phyloP scores from a whole-genome alignment of 441 rosid species.

The Erodium moschatum region DNA sequence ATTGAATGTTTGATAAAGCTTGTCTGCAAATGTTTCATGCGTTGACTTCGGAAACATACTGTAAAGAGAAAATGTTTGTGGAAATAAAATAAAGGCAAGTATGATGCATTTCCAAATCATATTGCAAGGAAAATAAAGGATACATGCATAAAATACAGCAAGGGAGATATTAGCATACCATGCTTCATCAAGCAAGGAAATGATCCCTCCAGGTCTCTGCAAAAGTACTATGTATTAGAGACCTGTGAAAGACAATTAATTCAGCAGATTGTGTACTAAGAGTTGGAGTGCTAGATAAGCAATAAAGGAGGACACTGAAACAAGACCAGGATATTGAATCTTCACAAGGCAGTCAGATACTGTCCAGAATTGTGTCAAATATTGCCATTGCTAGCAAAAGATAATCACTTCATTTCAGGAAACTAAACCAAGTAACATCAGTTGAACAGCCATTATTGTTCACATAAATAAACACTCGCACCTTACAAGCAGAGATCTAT shows the following conservation, averaged over 20 bases:
- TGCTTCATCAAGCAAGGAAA: conserved; percentile 97
- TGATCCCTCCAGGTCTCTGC: conserved; percentile 95
- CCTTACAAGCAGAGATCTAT: too few species aligned
- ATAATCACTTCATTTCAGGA: too few species aligned
- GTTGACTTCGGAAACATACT: conserved; percentile 99
- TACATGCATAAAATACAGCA: background rate
- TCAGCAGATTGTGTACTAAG: conserved; percentile 18
- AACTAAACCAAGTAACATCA: too few species aligned
- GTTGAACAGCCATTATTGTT: too few species aligned
- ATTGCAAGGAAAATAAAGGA: conserved; percentile 10
- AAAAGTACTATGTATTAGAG: conserved; percentile 24
- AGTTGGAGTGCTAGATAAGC: conserved; percentile 14
- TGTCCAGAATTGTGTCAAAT: too few species aligned
- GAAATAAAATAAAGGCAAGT: conserved; percentile 6
- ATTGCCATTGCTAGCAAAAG: too few species aligned
- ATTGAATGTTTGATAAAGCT: conserved; percentile 92
- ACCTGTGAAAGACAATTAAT: conserved; percentile 17
- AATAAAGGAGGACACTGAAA: conserved; percentile 11
- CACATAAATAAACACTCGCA: too few species aligned
- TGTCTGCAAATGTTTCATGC: conserved; percentile 89
- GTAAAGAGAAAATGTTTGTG: conserved; percentile 22
- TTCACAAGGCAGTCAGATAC: too few species aligned
- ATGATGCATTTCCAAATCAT: background rate
- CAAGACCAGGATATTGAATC: conserved; percentile 12
- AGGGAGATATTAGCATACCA: conserved; percentile 43